A percentile compares a stretch with the other conserved stretches of the same genome.
Evolutionary conservation across 1,139 yeast species (phyloP).

Genomic region (Hemisphaericaspora lyxosophila): DNA sequence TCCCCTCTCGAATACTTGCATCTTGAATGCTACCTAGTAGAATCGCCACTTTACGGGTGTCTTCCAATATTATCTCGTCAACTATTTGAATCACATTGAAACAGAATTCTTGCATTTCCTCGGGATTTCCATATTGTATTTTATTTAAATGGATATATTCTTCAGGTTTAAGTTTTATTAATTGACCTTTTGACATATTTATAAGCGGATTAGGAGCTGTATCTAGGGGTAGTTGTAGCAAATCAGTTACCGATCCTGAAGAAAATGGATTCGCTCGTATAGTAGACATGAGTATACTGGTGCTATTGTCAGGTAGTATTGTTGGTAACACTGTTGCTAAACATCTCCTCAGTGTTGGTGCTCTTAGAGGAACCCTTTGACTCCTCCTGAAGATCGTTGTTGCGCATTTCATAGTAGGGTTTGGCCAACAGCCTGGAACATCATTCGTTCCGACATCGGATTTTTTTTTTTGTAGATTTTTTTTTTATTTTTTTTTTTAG

Average conservation of each 20-base stretch:
- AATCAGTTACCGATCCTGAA: not conserved
- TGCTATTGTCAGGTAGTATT: not conserved
- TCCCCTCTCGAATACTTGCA: not conserved
- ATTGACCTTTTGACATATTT: slow-evolving; percentile 26
- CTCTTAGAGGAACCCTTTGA: not conserved
- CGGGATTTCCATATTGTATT: slow-evolving; percentile 24
- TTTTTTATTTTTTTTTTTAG: not conserved
- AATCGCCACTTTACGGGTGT: slow-evolving; percentile 24
- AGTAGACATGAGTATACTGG: slow-evolving; percentile 3
- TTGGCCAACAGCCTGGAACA: no score
- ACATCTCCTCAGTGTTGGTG: not conserved
- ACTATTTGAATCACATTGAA: slow-evolving; percentile 30
- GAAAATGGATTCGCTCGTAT: slow-evolving; percentile 10
- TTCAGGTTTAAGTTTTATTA: slow-evolving; percentile 20
- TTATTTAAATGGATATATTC: slow-evolving; percentile 27
- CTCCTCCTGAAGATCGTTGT: not conserved
- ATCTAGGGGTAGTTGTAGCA: slow-evolving; percentile 17
- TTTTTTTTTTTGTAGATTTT: not conserved
- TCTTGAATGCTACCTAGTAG: slow-evolving; percentile 5
- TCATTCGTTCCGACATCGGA: slow-evolving; percentile 1
- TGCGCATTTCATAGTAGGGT: not conserved
- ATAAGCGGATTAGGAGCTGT: slow-evolving; percentile 37
- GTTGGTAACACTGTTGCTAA: not conserved
- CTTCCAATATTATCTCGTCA: slow-evolving; percentile 26
- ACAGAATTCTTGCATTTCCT: slow-evolving; percentile 33